Evolutionary conservation across 371 early-diverging fungal genomes (phyloP), one percentile per base, ranked within the genome.

Genomic region (Circinella umbellata): DNA sequence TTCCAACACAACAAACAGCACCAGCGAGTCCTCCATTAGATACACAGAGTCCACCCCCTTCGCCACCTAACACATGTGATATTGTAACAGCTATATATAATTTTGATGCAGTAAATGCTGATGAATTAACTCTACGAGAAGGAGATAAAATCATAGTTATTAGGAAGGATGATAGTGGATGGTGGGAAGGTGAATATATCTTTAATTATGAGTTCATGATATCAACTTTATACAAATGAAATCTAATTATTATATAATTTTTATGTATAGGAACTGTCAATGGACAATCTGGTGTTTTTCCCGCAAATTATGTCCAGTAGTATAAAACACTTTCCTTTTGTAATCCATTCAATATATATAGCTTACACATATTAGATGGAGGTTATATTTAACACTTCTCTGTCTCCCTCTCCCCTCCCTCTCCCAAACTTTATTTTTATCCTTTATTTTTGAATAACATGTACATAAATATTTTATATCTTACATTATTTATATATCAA

Each of bases 201-300:
- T 20, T 55, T 11, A 39, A 34, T 37, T 35, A 66, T 34, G 49
- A 20, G 9, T 59, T 59, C 39, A 18, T 61, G 60, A 64, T 69
- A 38, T n/a, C 27, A 27, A 42, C 48, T 57, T 27, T 34, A 18
- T 57, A 51, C n/a, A 17, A 17, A 17, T 8, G 51, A n/a, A 5
- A 51, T 1, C 51, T 17, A 51, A 51, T 51, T 1, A 17, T 13
- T n/a, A 5, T 17, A 13, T 51, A 8, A 51, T 51, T 51, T 8
- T 51, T n/a, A 9, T n/a, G n/a, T 51, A 39, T 77, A 85, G 92
- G 93, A 18, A 81, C 80, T 62, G 66, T 94, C 36, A 76, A 89
- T 67, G 93, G 92, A 14, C 68, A 76, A 8, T 80, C 81, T 11
- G 98, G 97, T 0, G 86, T 91, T 18, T 90, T 97, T 66, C 98